Evolutionary conservation across 2,329 filamentous ascomycete species (phyloP).

Genomic region (Teratosphaeria zuluensis): DNA sequence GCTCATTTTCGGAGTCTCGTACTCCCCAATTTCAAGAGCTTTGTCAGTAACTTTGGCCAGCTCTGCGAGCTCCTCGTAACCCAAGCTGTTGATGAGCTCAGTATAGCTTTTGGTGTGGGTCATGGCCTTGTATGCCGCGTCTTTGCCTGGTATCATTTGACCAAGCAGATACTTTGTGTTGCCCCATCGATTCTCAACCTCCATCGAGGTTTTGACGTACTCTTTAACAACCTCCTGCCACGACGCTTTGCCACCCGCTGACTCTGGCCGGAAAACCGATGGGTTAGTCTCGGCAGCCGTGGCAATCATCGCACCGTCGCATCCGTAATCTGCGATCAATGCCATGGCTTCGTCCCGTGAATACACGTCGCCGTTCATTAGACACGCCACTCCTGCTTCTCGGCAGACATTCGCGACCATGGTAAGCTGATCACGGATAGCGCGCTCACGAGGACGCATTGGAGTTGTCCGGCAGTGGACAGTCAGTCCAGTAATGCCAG

Average conservation of each 20-base stretch:
- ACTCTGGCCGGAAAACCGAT: constrained; percentile 66
- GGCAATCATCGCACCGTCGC: constrained; percentile 95
- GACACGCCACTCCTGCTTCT: constrained; percentile 76
- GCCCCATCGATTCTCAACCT: constrained; percentile 74
- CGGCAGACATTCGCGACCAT: constrained; percentile 77
- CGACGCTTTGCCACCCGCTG: constrained; percentile 58
- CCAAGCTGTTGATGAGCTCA: constrained; percentile 57
- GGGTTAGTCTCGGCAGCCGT: constrained; percentile 85
- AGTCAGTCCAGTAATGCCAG: constrained; percentile 85
- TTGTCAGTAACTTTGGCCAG: constrained; percentile 58
- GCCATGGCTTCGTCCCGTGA: constrained; percentile 60
- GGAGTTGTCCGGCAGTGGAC: constrained; percentile 93
- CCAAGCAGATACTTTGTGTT: constrained; percentile 89
- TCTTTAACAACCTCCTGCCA: constrained; percentile 71
- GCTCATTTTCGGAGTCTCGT: constrained; percentile 39
- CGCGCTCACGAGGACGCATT: constrained; percentile 83
- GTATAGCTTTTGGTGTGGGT: constrained; percentile 60
- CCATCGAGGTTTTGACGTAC: constrained; percentile 64
- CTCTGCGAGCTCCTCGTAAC: constrained; percentile 49
- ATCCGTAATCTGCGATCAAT: constrained; percentile 69
- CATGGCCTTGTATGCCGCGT: constrained; percentile 51
- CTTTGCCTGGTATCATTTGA: constrained; percentile 77
- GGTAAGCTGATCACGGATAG: constrained; percentile 70
- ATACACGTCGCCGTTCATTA: constrained; percentile 91
- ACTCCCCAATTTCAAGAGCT: constrained; percentile 44